A percentile compares a stretch with the other conserved stretches of the same genome.
Evolutionary conservation across 2,329 filamentous ascomycete species (phyloP).

Genomic region (Cercospora nicotianae): DNA sequence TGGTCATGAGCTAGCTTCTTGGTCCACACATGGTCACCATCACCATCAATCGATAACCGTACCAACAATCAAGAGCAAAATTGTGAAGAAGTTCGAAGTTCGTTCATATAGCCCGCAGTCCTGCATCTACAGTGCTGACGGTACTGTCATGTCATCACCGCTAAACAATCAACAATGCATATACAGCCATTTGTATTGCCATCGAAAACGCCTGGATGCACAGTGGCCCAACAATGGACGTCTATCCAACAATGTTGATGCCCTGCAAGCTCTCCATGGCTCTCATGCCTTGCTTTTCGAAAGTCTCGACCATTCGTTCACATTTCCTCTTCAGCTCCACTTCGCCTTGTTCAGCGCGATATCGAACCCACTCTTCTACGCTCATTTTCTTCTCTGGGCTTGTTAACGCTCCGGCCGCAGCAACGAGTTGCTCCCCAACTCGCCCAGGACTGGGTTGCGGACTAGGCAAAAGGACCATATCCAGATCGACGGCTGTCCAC

Average conservation of each 20-base stretch:
- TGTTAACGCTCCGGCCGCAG: slow-evolving; percentile 61
- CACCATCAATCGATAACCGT: background rate
- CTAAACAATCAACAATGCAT: background rate
- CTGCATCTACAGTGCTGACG: background rate
- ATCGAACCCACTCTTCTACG: slow-evolving; percentile 87
- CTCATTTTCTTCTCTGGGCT: slow-evolving; percentile 84
- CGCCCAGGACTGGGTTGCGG: slow-evolving; percentile 36
- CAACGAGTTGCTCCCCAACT: slow-evolving; percentile 34
- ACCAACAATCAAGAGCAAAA: background rate
- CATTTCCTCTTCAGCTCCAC: slow-evolving; percentile 76
- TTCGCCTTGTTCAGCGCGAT: slow-evolving; percentile 79
- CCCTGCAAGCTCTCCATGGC: slow-evolving; percentile 78
- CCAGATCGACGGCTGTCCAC: slow-evolving; percentile 77
- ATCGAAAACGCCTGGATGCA: background rate
- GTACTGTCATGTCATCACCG: background rate
- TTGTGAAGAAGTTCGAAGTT: background rate
- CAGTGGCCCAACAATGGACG: background rate
- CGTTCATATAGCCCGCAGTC: background rate
- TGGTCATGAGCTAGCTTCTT: slow-evolving; percentile 6
- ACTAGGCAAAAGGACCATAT: slow-evolving; percentile 62
- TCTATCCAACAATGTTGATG: slow-evolving; percentile 53
- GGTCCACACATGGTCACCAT: background rate
- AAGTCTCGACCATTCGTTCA: slow-evolving; percentile 76
- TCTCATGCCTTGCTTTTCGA: slow-evolving; percentile 77
- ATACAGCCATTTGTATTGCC: background rate